phyloP scores from a whole-genome alignment of 164 flowering plant species.

The Piper betle region DNA sequence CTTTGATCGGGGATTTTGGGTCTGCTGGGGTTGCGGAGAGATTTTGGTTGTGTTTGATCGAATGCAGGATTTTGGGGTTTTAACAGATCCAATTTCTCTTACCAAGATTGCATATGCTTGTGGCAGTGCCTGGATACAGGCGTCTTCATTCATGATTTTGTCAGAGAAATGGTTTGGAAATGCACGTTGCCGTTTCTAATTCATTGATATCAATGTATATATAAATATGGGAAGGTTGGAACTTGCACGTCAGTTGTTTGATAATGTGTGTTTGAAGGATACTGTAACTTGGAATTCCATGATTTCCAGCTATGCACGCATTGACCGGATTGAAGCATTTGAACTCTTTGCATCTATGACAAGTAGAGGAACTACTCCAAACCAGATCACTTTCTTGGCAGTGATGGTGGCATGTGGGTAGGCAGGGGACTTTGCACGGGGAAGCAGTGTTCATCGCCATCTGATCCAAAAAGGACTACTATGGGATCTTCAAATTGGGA shows the following conservation, averaged over 20 bases:
- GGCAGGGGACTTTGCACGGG: slow-evolving; percentile 13
- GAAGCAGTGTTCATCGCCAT: slow-evolving; percentile 24
- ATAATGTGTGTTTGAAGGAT: slow-evolving; percentile 22
- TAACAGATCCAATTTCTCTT: slow-evolving; percentile 11
- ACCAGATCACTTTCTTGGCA: slow-evolving; percentile 27
- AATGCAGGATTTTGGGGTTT: slow-evolving; percentile 12
- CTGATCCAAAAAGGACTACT: slow-evolving; percentile 14
- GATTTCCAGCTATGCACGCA: slow-evolving; percentile 24
- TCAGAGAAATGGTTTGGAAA: slow-evolving; percentile 11
- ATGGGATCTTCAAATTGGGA: slow-evolving; percentile 19
- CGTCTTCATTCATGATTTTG: slow-evolving; percentile 11
- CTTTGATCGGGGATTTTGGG: slow-evolving; percentile 17
- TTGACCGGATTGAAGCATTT: slow-evolving; percentile 17
- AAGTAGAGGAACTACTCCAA: slow-evolving; percentile 13
- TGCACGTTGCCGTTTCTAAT: slow-evolving; percentile 12
- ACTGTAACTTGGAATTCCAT: slow-evolving; percentile 30
- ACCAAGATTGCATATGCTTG: slow-evolving; percentile 13
- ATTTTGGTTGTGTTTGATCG: slow-evolving; percentile 11
- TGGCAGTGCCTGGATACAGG: slow-evolving; percentile 15
- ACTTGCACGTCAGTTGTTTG: slow-evolving; percentile 14
- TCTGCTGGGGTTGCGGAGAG: slow-evolving; percentile 13
- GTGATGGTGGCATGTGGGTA: slow-evolving; percentile 23
- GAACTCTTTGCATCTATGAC: slow-evolving; percentile 17
- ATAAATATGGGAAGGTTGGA: slow-evolving; percentile 21
- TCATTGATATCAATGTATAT: slow-evolving; percentile 27